Evolutionary conservation across 306 rosid species (phyloP).

Genomic region (Inga oerstediana): DNA sequence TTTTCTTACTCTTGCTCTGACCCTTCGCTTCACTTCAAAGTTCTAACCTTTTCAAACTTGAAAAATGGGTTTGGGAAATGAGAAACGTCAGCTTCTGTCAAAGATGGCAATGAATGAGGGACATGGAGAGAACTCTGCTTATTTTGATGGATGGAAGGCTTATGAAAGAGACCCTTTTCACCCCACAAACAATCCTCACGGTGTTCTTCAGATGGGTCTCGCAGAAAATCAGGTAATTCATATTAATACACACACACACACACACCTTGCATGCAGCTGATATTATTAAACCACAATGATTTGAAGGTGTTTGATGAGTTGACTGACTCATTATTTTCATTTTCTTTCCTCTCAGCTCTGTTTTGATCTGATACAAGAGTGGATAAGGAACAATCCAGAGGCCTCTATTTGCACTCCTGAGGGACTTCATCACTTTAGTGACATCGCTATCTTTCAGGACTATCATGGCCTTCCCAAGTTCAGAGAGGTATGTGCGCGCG

Average conservation of each 20-base stretch:
- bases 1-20: neutral
- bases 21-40: neutral
- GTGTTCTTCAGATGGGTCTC: slow-evolving; percentile 75
- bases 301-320: neutral
- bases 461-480: slow-evolving; percentile 44
- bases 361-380: slow-evolving; percentile 10
- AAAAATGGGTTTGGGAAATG: slow-evolving; percentile 14
- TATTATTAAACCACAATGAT: neutral
- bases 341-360: neutral
- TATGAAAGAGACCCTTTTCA: slow-evolving; percentile 63
- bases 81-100: slow-evolving; percentile 35
- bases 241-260: neutral
- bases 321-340: neutral
- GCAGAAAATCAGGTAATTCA: slow-evolving; percentile 62
- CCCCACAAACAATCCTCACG: slow-evolving; percentile 40
- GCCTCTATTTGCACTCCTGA: slow-evolving; percentile 8
- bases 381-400: neutral
- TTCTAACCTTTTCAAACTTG: neutral
- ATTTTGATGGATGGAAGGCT: slow-evolving; percentile 73
- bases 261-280: neutral
- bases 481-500: slow-evolving; percentile 38
- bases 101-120: slow-evolving; percentile 32
- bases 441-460: slow-evolving; percentile 1
- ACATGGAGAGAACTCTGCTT: slow-evolving; percentile 59
- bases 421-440: neutral